Base-by-base conservation (phyloP, 805 yeast genomes). In the Candida maris region DNA sequence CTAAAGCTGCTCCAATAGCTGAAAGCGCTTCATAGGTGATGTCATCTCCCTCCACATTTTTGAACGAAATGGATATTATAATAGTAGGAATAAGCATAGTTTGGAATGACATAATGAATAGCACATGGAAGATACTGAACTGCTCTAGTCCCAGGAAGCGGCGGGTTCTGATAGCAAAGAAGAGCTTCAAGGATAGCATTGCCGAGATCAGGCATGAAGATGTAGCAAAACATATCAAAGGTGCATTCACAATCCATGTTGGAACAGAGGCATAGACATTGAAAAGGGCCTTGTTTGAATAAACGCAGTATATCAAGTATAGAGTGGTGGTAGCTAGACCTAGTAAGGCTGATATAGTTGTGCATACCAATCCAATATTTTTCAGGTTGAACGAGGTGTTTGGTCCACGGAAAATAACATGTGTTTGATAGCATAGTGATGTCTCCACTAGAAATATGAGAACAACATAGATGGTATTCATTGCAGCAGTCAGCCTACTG, bases 91-190 rank as follows among this genome's bases (percentile, higher is more conserved):
- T 63, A 7, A 88, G 57, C 71, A 89, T 73, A 0, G 95, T 79
- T 59, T 93, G 97, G 10, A 77, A 62, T 0, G 86, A 66, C 91
- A 85, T 85, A 37, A 89, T 81, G 40, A 86, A 62, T 30, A 93
- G 61, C 23, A 88, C 77, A 56, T 87, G 96, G 56, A 85, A 76
- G 18, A 85, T 78, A 44, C 82, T 89, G 52, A 89, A 86, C 55
- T 86, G 95, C 52, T 71, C 77, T 41, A 87, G 65, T 0, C 98
- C 98, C 33, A 89, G 57, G 43, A 65, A 74, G 36, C 87, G 70
- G 58, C 98, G 74, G 4, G 86, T 72, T 39, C 78, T 70, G 18
- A 86, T 73, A 0, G 96, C 95, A 30, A 73, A 37, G 18, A 69
- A 55, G 34, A 93, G 68, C 57, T 91, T 93, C n/a, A 64, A 49